Evolutionary conservation across 306 rosid genomes (phyloP).

Genomic region (Cucurbita maxima): DNA sequence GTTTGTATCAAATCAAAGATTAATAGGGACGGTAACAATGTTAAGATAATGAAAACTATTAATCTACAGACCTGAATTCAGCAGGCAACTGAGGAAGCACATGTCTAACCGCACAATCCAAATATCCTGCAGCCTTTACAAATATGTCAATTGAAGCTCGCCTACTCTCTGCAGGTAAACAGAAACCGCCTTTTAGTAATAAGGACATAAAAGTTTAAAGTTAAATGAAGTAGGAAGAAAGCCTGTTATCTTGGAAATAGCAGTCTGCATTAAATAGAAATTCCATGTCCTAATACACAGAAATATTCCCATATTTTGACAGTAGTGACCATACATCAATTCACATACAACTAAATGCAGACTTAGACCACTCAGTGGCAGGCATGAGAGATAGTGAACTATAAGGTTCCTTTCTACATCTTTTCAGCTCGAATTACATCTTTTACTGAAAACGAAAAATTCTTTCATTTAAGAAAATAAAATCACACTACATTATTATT

Average conservation of each 20-base stretch:
- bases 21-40: not conserved
- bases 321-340: not conserved
- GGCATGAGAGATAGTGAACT: not conserved
- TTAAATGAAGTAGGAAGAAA: not conserved
- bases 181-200: constrained; percentile 4
- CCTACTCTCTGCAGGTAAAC: constrained; percentile 52
- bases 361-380: not conserved
- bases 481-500: not conserved
- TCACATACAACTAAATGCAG: not conserved
- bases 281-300: not conserved
- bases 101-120: constrained; percentile 89
- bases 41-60: not conserved
- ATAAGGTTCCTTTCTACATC: not conserved
- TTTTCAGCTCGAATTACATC: not conserved
- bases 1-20: not conserved
- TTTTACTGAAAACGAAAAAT: not conserved
- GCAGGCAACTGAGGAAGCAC: constrained; percentile 79
- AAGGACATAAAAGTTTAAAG: too few species aligned
- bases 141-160: constrained; percentile 75
- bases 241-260: not conserved
- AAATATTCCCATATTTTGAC: not conserved
- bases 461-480: not conserved
- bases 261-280: not conserved
- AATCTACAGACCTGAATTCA: constrained; percentile 56
- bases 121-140: constrained; percentile 82